A percentile compares a stretch with the other conserved stretches of the same genome.
Evolutionary conservation across 768 basidiomycete genomes (phyloP).

Genomic region (Xerocomellus amylosporus): DNA sequence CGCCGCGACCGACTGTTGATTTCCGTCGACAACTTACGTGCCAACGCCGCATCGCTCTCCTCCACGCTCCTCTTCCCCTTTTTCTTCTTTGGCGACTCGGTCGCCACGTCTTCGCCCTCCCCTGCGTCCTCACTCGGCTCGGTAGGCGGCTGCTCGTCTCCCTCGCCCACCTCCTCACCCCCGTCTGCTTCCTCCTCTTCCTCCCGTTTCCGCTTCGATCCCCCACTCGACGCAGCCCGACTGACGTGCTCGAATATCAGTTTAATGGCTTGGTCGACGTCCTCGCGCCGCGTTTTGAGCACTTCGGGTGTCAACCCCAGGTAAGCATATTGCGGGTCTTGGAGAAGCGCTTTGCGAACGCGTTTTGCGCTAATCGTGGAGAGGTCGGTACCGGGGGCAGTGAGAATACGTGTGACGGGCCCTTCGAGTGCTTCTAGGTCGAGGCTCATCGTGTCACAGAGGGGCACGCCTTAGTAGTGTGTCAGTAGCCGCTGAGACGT

Average conservation of each 20-base stretch:
- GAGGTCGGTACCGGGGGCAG: conserved; percentile 75
- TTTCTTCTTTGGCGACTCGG: conserved; percentile 41
- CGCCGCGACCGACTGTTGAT: conserved; percentile 62
- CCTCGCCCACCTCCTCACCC: conserved; percentile 17
- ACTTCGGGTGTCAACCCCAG: conserved; percentile 54
- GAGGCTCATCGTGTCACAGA: conserved; percentile 42
- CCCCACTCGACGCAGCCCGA: conserved; percentile 25
- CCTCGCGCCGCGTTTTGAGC: conserved; percentile 63
- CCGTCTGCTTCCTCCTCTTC: background rate
- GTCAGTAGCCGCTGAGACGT: background rate
- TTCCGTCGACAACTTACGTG: conserved; percentile 66
- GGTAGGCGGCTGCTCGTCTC: conserved; percentile 12
- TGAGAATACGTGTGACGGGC: conserved; percentile 65
- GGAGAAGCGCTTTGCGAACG: conserved; percentile 73
- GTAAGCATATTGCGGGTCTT: conserved; percentile 32
- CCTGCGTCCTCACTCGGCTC: conserved; percentile 12
- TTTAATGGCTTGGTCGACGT: conserved; percentile 68
- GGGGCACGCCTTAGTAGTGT: background rate
- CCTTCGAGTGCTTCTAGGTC: conserved; percentile 56
- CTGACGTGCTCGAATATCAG: conserved; percentile 62
- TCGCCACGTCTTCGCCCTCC: conserved; percentile 13
- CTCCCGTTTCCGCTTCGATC: conserved; percentile 5
- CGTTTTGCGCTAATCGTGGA: conserved; percentile 82
- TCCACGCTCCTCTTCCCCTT: conserved; percentile 46
- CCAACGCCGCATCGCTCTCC: conserved; percentile 67